These are phyloP conservation scores for Penicillium longicatenatum DNA, from an alignment of 495 filamentous ascomycete genomes.

Conservation along the genomic window DNA sequence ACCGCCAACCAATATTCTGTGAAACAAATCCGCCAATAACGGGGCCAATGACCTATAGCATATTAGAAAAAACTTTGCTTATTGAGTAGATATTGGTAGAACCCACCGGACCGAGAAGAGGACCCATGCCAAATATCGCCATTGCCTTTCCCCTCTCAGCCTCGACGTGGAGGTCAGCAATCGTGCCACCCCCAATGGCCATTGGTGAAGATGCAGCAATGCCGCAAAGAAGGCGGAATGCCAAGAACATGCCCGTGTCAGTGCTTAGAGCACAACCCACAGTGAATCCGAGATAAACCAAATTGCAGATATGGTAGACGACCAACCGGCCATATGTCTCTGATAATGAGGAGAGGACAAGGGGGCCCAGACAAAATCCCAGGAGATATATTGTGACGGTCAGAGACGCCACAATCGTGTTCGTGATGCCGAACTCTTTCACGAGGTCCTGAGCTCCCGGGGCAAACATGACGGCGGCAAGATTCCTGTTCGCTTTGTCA, in stretches of 20 bases:
- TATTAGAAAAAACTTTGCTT: too few species aligned
- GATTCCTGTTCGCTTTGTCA: not conserved
- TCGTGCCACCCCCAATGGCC: conserved; percentile 5
- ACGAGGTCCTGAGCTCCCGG: not conserved
- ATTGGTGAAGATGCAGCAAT: conserved; percentile 1
- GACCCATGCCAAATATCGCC: conserved; percentile 5
- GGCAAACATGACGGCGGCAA: conserved; percentile 5
- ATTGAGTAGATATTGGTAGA: too few species aligned
- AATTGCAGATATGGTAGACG: conserved; percentile 1
- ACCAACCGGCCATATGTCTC: conserved; percentile 3
- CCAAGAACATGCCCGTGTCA: conserved; percentile 2
- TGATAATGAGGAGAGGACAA: not conserved
- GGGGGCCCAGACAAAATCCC: conserved; percentile 1
- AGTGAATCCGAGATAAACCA: conserved; percentile 1
- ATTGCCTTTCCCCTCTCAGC: conserved; percentile 4
- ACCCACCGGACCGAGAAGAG: conserved; percentile 8
- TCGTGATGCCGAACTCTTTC: conserved; percentile 1
- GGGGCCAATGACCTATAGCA: conserved; percentile 8
- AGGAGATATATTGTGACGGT: conserved; percentile 4
- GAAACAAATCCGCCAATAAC: conserved; percentile 10
- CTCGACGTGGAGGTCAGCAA: not conserved
- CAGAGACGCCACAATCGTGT: not conserved
- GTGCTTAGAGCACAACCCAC: conserved; percentile 6
- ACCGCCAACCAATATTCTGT: conserved; percentile 42
- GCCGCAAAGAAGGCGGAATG: not conserved